Conservation (phyloP, 2,329 filamentous ascomycete species). For the Trichophaea hybrida region DNA sequence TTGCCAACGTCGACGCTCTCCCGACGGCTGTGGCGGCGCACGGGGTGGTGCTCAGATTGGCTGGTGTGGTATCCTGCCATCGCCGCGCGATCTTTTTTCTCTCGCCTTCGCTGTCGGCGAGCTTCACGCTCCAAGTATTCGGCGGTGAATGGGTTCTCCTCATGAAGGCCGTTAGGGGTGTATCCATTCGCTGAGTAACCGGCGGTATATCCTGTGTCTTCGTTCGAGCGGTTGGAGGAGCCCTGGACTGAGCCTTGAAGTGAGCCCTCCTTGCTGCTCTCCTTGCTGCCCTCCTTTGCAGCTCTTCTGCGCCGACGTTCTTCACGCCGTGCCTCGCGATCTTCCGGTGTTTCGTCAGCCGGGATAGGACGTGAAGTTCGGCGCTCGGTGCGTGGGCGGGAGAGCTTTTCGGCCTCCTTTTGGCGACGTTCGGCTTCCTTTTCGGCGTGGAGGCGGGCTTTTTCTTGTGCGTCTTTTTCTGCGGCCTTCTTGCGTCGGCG, state of each 20-base stretch:
- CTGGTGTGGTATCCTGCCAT: not conserved
- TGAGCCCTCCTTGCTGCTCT: not conserved
- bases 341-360: not conserved
- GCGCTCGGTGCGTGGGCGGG: not conserved
- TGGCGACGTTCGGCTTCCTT: not conserved
- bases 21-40: not conserved
- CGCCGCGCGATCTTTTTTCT: not conserved
- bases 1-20: not conserved
- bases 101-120: not conserved
- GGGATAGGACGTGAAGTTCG: not conserved
- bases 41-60: not conserved
- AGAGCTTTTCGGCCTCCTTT: not conserved
- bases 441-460: not conserved
- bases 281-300: not conserved
- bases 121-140: not conserved
- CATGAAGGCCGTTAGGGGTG: not conserved
- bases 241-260: not conserved
- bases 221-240: not conserved
- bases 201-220: not conserved
- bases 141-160: not conserved
- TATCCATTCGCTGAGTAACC: not conserved
- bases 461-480: not conserved
- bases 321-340: not conserved
- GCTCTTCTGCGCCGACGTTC: not conserved
- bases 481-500: not conserved